These are phyloP conservation scores for Avena eriantha DNA, from an alignment of 176 grass and related monocot genomes.

Conservation along the genomic window DNA sequence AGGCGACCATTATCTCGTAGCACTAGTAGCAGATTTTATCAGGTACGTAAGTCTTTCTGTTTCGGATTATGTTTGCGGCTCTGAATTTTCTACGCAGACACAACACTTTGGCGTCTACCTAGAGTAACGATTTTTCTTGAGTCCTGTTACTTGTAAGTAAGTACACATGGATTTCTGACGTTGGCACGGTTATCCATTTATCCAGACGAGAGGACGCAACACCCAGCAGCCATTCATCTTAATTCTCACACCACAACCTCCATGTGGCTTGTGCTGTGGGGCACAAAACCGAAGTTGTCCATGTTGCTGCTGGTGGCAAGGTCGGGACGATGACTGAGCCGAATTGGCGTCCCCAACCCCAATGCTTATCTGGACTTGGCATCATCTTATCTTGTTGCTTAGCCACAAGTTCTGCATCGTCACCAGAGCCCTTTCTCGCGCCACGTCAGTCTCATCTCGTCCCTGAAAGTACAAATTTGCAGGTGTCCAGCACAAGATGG, in stretches of 20 bases:
- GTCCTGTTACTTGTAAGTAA: too few species aligned
- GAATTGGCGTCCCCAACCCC: background rate
- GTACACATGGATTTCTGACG: background rate
- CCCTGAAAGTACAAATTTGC: background rate
- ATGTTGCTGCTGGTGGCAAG: background rate
- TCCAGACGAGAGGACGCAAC: background rate
- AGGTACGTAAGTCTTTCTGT: background rate
- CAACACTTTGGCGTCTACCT: background rate
- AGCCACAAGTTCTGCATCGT: constrained; percentile 8
- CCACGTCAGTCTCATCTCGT: constrained; percentile 16
- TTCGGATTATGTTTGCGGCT: background rate
- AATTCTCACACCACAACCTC: background rate
- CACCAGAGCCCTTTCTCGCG: background rate
- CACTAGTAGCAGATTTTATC: background rate
- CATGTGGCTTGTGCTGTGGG: background rate
- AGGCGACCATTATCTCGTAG: background rate
- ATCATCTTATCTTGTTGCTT: constrained; percentile 33
- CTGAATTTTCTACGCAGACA: background rate
- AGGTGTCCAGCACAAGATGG: background rate
- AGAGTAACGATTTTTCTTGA: too few species aligned
- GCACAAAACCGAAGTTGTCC: background rate
- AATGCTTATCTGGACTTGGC: constrained; percentile 47
- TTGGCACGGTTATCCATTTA: background rate
- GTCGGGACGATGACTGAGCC: constrained; percentile 4
- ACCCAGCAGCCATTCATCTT: background rate